phyloP scores from a whole-genome alignment of 257 asterid species.

The Ocimum tenuiflorum region DNA sequence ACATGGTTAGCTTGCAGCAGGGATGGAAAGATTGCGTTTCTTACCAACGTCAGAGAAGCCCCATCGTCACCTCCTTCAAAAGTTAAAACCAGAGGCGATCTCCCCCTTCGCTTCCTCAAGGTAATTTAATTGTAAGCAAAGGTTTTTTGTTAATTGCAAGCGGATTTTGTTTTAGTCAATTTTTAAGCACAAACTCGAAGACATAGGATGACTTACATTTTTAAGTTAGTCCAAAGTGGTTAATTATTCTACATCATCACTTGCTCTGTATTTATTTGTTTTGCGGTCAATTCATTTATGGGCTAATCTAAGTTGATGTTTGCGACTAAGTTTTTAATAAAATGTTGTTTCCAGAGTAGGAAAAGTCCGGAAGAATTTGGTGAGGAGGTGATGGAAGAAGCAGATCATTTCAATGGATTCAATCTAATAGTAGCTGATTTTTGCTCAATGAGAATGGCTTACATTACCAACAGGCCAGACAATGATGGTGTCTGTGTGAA shows the following conservation, averaged over 20 bases:
- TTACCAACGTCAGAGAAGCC: conserved; percentile 71
- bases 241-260: no score
- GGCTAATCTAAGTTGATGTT: not conserved
- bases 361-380: conserved; percentile 60
- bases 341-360: conserved; percentile 36
- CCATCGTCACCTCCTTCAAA: conserved; percentile 5
- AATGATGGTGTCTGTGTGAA: conserved; percentile 26
- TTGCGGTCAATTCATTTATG: no score
- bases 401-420: conserved; percentile 48
- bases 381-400: conserved; percentile 49
- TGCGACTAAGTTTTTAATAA: not conserved
- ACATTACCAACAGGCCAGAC: conserved; percentile 66
- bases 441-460: conserved; percentile 59
- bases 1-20: no score
- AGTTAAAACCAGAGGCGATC: conserved; percentile 56
- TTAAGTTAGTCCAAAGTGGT: no score
- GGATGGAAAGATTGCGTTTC: conserved; percentile 56
- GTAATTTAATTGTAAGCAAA: conserved; percentile 3
- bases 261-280: no score
- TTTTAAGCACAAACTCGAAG: no score
- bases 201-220: no score
- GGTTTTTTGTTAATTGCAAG: not conserved
- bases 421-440: conserved; percentile 71
- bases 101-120: conserved; percentile 72
- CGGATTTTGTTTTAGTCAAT: no score